Conservation (phyloP, 306 rosid species). For the Dalbergia cultrata region DNA sequence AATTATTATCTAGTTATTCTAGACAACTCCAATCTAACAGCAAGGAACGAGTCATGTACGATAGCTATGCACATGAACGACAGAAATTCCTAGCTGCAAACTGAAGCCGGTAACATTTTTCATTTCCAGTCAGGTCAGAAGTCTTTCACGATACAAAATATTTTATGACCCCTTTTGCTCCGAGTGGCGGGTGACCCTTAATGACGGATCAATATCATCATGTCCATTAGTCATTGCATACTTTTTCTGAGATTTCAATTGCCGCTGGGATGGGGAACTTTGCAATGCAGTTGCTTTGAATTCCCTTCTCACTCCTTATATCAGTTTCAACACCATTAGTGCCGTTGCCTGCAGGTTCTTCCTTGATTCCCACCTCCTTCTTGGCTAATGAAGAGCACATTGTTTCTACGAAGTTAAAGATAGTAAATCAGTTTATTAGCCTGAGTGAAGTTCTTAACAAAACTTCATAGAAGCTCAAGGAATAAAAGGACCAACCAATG, state of each 20-base stretch:
- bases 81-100: conserved; percentile 31
- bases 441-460: conserved; percentile 6
- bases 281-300: conserved; percentile 44
- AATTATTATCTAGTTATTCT: conserved; percentile 15
- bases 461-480: conserved; percentile 38
- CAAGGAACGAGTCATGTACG: conserved; percentile 17
- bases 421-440: conserved; percentile 29
- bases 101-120: conserved; percentile 14
- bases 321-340: conserved; percentile 46
- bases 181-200: conserved; percentile 42
- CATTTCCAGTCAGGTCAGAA: conserved; percentile 25
- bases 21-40: conserved; percentile 34
- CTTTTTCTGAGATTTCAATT: conserved; percentile 44
- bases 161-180: conserved; percentile 33
- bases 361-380: conserved; percentile 45
- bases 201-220: conserved; percentile 48
- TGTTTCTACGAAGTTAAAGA: conserved; percentile 58
- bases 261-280: conserved; percentile 50
- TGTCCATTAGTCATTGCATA: conserved; percentile 47
- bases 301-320: conserved; percentile 43
- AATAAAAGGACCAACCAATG: conserved; percentile 25
- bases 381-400: conserved; percentile 51
- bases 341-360: conserved; percentile 44
- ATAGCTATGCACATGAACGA: conserved; percentile 4
- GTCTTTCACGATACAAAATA: conserved; percentile 18